Percentiles rank a stretch among this genome's conserved stretches.
phyloP scores from a whole-genome alignment of 345 rosid species.

The Brassica napus region DNA sequence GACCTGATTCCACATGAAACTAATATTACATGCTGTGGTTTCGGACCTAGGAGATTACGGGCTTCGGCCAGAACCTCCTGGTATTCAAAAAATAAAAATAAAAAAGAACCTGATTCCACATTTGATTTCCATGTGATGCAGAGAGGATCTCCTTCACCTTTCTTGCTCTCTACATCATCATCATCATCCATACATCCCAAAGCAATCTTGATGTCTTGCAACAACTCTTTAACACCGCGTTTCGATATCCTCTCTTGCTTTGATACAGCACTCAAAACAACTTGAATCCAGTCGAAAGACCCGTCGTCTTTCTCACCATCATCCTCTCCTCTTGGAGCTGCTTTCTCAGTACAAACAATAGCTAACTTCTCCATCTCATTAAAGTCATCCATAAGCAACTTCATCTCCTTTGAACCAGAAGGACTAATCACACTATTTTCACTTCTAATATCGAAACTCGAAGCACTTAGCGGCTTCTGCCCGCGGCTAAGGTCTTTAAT shows the following conservation, averaged over 20 bases:
- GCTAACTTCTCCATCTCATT: slow-evolving; percentile 85
- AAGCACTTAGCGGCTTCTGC: slow-evolving; percentile 50
- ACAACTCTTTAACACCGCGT: slow-evolving; percentile 52
- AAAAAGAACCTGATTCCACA: slow-evolving; percentile 24
- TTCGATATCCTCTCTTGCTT: slow-evolving; percentile 68
- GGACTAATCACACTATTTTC: slow-evolving; percentile 52
- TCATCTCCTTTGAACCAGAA: slow-evolving; percentile 67
- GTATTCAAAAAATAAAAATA: too few species aligned
- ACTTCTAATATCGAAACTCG: slow-evolving; percentile 47
- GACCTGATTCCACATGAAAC: slow-evolving; percentile 29
- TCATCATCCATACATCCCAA: slow-evolving; percentile 53
- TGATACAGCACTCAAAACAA: slow-evolving; percentile 67
- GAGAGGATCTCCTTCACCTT: slow-evolving; percentile 33
- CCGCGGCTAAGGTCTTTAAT: slow-evolving; percentile 49
- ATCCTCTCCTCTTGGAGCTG: slow-evolving; percentile 41
- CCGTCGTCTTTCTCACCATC: slow-evolving; percentile 34
- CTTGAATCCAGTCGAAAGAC: slow-evolving; percentile 93
- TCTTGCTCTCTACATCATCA: slow-evolving; percentile 15
- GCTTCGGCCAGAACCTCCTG: too few species aligned
- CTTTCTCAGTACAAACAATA: slow-evolving; percentile 53
- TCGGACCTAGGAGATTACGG: too few species aligned
- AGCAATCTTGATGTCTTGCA: slow-evolving; percentile 79
- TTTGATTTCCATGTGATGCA: slow-evolving; percentile 52
- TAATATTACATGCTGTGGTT: too few species aligned
- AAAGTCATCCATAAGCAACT: slow-evolving; percentile 66